Evolutionary conservation across 179 eudicot genomes (phyloP), one percentile per base, ranked within the genome.

Genomic region (Silene noctiflora): DNA sequence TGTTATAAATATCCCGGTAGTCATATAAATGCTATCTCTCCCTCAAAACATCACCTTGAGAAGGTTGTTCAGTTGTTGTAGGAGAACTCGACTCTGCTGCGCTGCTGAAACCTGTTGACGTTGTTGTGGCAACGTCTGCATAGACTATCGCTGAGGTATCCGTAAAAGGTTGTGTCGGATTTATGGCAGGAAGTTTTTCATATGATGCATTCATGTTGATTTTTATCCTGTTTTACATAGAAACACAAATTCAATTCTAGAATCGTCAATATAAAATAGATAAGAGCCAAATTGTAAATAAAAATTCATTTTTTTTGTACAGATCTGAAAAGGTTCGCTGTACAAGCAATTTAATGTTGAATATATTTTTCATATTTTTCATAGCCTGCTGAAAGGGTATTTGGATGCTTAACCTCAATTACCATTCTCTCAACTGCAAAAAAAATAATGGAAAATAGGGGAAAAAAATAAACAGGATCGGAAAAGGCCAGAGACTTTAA

Each of bases 121-220:
- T 25, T 10, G 48, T 58, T 29, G 82, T 51, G 48, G 56, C 31
- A n/a, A 67, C 68, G 69, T 81, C 69, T 59, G 55, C 22, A 29
- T 10, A 12, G 21, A 71, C 10, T 46, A 80, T 72, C 14, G 77
- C 73, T 27, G 84, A 77, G 39, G 75, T 44, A 20, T 75, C 70
- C 1, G 71, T 68, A 46, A 83, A 75, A 39, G 75, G 84, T 67
- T 76, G 80, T 22, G 61, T 71, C 20, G 78, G 80, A 72, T 58
- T 83, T 73, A 78, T 74, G 59, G 77, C 83, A 9, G 91, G 86
- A 83, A 78, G 83, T 75, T 80, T 84, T 75, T 92, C 98, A 44
- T 78, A 85, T 44, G 98, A 87, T 55, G 93, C 93, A 72, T 86
- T 80, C 98, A 94, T 94, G 87, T 94, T 94, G 33, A 94, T 82